Base-by-base conservation (phyloP, 164 flowering plant genomes). In the Dillenia suffruticosa region DNA sequence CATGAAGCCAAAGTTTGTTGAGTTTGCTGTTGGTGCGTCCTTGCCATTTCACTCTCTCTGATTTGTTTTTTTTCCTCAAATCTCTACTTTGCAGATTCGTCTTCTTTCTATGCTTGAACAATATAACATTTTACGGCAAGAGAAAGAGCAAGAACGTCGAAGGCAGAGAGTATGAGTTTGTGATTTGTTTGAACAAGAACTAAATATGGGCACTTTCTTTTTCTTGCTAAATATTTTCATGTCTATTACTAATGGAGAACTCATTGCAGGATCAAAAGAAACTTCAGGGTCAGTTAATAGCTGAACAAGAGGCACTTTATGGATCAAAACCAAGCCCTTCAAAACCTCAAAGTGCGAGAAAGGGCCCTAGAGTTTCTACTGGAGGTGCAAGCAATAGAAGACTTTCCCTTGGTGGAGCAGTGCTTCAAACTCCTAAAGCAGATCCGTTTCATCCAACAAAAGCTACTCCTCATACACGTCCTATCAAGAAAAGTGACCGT, bases 261-360 rank as follows among this genome's bases (percentile, higher is more conserved):
- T 11, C 46, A 8, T 46, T 78, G 45, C 74, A 93, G 98, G 99
- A 94, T 59, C 97, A 91, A 69, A 94, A 91, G 80, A 86, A 84
- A 62, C 75, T 86, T 58, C 87, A 86, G 59, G 91, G 84, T 10
- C 91, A 86, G 69, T 66, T 86, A 16, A 81, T 79, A 45, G 79
- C 84, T 16, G 88, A 86, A 64, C 86, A 82, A 65, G 91, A 84
- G 69, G 82, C 81, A 59, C 78, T 83, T 19, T 86, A 73, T 69
- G 88, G 88, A 45, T 92, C 98, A 63, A 93, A 85, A 70, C 96
- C 96, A 58, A 93, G 97, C 79, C 98, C 96, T 24, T 75, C 81
- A 58, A 90, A 88, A 72, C 72, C 81, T 17, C 86, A 72, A 56
- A 79, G 78, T 68, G 77, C 71, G 1, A 93, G 81, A 64, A 89